Percentiles rank a stretch among this genome's conserved stretches.
phyloP scores from a whole-genome alignment of 768 basidiomycete species.

The Xanthoconium stramineum region DNA sequence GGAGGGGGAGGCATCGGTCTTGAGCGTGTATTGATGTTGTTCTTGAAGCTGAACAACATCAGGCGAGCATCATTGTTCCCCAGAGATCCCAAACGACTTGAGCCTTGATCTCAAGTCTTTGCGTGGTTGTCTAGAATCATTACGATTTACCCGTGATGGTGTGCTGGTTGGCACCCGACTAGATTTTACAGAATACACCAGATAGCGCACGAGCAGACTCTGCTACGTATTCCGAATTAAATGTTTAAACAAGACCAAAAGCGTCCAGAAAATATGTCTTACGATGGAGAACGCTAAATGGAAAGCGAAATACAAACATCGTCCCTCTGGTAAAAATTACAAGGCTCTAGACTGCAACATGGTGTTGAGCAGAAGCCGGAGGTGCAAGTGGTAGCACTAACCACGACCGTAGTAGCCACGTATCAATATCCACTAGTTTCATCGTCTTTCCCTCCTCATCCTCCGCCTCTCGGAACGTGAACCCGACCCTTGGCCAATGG shows the following conservation, averaged over 20 bases:
- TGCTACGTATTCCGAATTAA: conserved; percentile 27
- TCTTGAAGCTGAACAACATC: conserved; percentile 95
- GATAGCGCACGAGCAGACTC: conserved; percentile 15
- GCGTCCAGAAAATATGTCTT: conserved; percentile 25
- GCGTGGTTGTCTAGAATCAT: background rate
- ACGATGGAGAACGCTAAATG: conserved; percentile 17
- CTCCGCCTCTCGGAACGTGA: conserved; percentile 56
- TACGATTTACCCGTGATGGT: background rate
- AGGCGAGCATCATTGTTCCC: conserved; percentile 92
- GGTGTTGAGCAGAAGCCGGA: background rate
- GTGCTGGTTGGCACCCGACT: conserved; percentile 8
- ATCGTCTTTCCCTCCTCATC: conserved; percentile 47
- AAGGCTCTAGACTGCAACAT: conserved; percentile 17
- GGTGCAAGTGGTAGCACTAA: conserved; percentile 5
- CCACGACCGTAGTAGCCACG: conserved; percentile 6
- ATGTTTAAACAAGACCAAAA: conserved; percentile 13
- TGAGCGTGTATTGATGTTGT: conserved; percentile 96
- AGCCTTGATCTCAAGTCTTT: conserved; percentile 52
- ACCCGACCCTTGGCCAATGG: conserved; percentile 48
- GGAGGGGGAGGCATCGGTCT: conserved; percentile 96
- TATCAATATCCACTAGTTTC: conserved; percentile 5
- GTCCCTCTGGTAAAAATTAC: conserved; percentile 19
- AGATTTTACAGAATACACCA: conserved; percentile 19
- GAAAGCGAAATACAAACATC: conserved; percentile 24
- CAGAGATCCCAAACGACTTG: conserved; percentile 91